A percentile compares a stretch with the other conserved stretches of the same genome.
Conservation (phyloP, 2,329 filamentous ascomycete species). For the Cercospora nicotianae region DNA sequence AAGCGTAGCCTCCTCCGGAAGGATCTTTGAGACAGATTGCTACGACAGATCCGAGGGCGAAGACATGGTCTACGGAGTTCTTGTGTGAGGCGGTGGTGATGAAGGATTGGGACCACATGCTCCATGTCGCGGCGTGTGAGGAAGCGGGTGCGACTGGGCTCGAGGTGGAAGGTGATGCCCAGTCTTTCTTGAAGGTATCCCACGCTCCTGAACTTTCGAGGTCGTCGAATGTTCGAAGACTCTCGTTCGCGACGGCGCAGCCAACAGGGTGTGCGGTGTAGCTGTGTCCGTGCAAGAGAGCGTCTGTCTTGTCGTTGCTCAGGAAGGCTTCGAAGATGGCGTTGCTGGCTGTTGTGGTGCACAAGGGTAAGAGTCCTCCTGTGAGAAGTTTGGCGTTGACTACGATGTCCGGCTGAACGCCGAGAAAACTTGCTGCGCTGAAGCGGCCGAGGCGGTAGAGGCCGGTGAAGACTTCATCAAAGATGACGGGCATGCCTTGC, state of each 20-base stretch:
- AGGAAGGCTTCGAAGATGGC: conserved; percentile 71
- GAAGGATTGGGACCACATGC: conserved; percentile 66
- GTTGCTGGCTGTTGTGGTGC: conserved; percentile 72
- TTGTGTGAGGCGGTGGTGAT: conserved; percentile 60
- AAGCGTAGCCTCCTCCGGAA: conserved; percentile 55
- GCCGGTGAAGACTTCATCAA: conserved; percentile 86
- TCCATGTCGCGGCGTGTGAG: conserved; percentile 56
- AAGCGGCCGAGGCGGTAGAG: conserved; percentile 77
- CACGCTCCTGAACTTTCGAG: conserved; percentile 61
- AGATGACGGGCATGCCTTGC: conserved; percentile 74
- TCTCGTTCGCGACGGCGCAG: conserved; percentile 73
- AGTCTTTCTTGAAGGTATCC: conserved; percentile 56
- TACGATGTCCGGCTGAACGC: conserved; percentile 68
- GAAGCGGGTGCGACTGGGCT: too few relatives aligned
- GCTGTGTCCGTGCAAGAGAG: conserved; percentile 79
- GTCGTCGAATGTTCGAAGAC: conserved; percentile 58
- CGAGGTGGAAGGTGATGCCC: conserved; percentile 41
- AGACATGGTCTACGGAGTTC: conserved; percentile 61
- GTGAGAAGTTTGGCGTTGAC: conserved; percentile 84
- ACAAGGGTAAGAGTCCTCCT: conserved; percentile 75
- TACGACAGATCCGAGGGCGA: conserved; percentile 73
- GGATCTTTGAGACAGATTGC: conserved; percentile 61
- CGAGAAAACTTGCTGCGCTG: conserved; percentile 68
- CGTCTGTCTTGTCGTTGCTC: conserved; percentile 72
- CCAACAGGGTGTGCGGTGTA: conserved; percentile 84